Base-by-base conservation (phyloP, 1,284 basidiomycete species). In the Moniliophthora roreri region DNA sequence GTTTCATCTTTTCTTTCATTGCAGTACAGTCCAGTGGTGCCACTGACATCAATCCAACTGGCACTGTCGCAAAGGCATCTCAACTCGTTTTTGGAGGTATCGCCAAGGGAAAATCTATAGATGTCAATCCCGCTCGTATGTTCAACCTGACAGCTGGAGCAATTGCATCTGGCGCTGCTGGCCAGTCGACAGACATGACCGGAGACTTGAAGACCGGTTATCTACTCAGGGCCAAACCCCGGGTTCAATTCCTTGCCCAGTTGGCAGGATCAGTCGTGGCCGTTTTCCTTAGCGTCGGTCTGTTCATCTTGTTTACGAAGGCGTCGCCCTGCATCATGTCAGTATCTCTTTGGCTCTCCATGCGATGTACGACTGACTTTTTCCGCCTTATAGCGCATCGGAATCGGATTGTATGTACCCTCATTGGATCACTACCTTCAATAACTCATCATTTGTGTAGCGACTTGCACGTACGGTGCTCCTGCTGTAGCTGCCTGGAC, bases 161-260 rank as follows among this genome's bases (percentile, higher is more conserved):
- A 42, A 69, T 86, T 59, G 76, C 84, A 18, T 81, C 76, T 40
- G 82, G 80, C 32, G 77, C 82, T 45, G 81, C 84, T 16, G 78
- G 75, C 20, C 82, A 86, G 64, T 74, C 82, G 18, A 69, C 78
- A 48, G 87, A 89, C 66, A 88, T 89, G 86, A 82, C 84, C 54
- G 81, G 85, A 53, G 87, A 89, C 62, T 69, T 89, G 60, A 87
- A 88, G 72, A 86, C 87, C 8, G 84, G 83, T 53, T 86, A 87
- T 66, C 75, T 89, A 51, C 75, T 88, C 11, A 74, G 85, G 41
- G 82, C 85, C 26, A 84, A 82, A 60, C 87, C 87, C 21, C 74
- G 71, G 56, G 80, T 80, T 63, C 84, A 88, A 70, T 88, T 88
- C 66, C 73, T 81, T 60, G 83, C 82, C 37, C 82, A 85, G 69